Conservation (phyloP, 768 basidiomycete species). For the Lactifluus subvellereus region DNA sequence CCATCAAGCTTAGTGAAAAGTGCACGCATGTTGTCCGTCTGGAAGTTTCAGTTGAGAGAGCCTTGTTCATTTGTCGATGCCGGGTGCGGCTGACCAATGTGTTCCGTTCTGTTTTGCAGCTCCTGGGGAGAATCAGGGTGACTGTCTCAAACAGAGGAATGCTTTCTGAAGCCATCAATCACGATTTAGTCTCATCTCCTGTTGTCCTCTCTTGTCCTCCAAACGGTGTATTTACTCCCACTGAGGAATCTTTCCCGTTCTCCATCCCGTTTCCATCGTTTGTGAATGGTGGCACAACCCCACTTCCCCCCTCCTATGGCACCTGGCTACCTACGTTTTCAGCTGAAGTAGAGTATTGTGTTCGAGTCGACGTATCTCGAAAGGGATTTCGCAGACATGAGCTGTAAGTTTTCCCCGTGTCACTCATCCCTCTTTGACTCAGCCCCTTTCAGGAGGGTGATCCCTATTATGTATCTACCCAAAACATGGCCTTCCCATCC, state of each 20-base stretch:
- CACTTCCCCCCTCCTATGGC: constrained; percentile 38
- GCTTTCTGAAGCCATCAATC: constrained; percentile 13
- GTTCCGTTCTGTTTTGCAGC: constrained; percentile 26
- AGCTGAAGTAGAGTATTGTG: constrained; percentile 33
- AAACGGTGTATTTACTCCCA: constrained; percentile 11
- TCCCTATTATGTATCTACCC: constrained; percentile 41
- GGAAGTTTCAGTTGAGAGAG: constrained; percentile 34
- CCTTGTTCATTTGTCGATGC: neutral
- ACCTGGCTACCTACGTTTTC: constrained; percentile 30
- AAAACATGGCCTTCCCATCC: constrained; percentile 37
- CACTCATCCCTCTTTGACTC: neutral
- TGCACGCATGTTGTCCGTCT: constrained; percentile 36
- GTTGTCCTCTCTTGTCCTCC: constrained; percentile 11
- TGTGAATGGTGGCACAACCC: constrained; percentile 28
- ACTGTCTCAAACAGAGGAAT: constrained; percentile 31
- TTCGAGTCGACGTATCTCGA: constrained; percentile 37
- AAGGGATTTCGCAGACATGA: constrained; percentile 39
- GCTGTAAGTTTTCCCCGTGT: constrained; percentile 30
- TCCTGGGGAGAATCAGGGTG: constrained; percentile 35
- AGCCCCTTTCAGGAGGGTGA: constrained; percentile 27
- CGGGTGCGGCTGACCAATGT: neutral
- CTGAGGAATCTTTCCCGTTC: constrained; percentile 28
- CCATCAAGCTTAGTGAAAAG: constrained; percentile 32
- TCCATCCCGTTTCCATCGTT: constrained; percentile 37
- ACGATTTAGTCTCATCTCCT: neutral